A percentile compares a stretch with the other conserved stretches of the same genome.
phyloP scores from a whole-genome alignment of 2,329 filamentous ascomycete genomes.

The Botryotinia narcissicola region DNA sequence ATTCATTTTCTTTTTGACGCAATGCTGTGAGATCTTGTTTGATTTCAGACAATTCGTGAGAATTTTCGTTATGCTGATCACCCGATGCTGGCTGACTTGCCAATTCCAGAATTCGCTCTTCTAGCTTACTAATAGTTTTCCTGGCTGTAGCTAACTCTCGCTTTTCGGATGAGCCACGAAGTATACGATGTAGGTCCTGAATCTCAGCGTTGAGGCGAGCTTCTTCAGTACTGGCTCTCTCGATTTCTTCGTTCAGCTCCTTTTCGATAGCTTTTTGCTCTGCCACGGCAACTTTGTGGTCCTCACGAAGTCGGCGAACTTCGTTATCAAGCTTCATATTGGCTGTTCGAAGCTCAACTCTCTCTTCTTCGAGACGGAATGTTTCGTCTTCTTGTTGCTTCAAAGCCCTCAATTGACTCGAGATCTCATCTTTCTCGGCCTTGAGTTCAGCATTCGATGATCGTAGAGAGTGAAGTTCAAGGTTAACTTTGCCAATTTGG shows the following conservation, averaged over 20 bases:
- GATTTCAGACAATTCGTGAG: slow-evolving; percentile 56
- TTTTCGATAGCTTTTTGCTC: slow-evolving; percentile 59
- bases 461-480: slow-evolving; percentile 59
- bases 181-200: slow-evolving; percentile 48
- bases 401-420: slow-evolving; percentile 56
- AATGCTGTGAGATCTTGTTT: slow-evolving; percentile 62
- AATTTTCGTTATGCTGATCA: slow-evolving; percentile 44
- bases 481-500: slow-evolving; percentile 56
- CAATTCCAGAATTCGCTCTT: slow-evolving; percentile 51
- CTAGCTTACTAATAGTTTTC: slow-evolving; percentile 63
- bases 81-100: slow-evolving; percentile 42
- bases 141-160: slow-evolving; percentile 51
- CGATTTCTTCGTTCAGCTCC: slow-evolving; percentile 64
- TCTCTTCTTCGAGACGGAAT: slow-evolving; percentile 64
- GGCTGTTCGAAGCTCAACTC: slow-evolving; percentile 64
- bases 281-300: slow-evolving; percentile 56
- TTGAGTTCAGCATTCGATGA: slow-evolving; percentile 56
- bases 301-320: slow-evolving; percentile 61
- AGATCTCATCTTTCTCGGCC: slow-evolving; percentile 65
- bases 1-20: slow-evolving; percentile 62
- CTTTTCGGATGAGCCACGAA: slow-evolving; percentile 40
- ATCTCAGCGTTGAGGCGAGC: slow-evolving; percentile 58
- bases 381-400: slow-evolving; percentile 57
- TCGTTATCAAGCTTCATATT: slow-evolving; percentile 68
- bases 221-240: slow-evolving; percentile 64